Evolutionary conservation across 164 flowering plant species (phyloP).

Genomic region (Berberis vulgaris): DNA sequence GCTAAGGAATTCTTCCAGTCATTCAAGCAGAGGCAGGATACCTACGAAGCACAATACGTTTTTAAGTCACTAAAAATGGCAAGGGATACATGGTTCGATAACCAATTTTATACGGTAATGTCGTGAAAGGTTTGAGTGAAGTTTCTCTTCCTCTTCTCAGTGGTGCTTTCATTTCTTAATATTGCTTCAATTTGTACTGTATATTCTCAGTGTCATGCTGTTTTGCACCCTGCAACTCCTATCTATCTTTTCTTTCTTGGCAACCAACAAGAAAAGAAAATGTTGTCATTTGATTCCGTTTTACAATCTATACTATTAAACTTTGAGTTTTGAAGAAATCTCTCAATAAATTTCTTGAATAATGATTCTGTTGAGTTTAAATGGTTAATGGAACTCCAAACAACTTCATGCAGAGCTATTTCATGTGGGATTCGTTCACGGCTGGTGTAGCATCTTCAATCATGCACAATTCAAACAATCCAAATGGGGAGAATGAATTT

Average conservation of each 20-base stretch:
- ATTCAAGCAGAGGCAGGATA: slow-evolving; percentile 53
- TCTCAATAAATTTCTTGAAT: no score
- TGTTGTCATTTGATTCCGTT: no score
- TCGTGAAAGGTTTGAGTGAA: background rate
- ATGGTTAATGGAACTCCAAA: background rate
- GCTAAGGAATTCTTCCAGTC: slow-evolving; percentile 41
- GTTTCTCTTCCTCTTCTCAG: background rate
- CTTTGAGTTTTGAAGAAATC: no score
- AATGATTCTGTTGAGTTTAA: background rate
- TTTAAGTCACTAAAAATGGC: slow-evolving; percentile 71
- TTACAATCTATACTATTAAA: no score
- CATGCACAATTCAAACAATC: slow-evolving; percentile 43
- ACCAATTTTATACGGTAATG: slow-evolving; percentile 54
- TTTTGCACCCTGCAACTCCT: no score
- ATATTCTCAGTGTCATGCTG: no score
- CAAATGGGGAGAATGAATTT: slow-evolving; percentile 70
- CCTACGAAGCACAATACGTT: slow-evolving; percentile 82
- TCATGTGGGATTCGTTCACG: slow-evolving; percentile 95
- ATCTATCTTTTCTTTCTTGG: no score
- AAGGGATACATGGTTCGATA: slow-evolving; percentile 71
- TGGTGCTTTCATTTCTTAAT: no score
- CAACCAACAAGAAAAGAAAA: no score
- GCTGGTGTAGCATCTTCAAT: slow-evolving; percentile 84
- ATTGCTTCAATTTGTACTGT: no score
- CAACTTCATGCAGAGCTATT: slow-evolving; percentile 53